Evolutionary conservation across 768 basidiomycete species (phyloP).

Genomic region (Candolleomyces eurysporus): DNA sequence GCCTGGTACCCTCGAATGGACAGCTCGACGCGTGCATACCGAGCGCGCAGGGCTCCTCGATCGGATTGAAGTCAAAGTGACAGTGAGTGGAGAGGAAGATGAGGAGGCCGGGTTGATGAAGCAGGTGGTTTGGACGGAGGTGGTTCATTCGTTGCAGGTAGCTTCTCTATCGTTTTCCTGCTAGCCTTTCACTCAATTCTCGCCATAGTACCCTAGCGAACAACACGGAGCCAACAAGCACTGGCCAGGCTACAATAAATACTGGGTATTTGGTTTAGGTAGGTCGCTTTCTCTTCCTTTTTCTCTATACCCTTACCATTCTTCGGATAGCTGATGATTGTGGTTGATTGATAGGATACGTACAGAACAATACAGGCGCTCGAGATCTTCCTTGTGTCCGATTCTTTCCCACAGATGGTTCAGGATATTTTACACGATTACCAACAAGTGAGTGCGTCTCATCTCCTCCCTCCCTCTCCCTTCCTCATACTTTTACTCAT

Average conservation of each 20-base stretch:
- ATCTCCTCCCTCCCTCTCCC: too few relatives aligned
- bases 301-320: background rate
- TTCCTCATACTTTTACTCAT: too few relatives aligned
- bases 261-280: conserved; percentile 84
- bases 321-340: too few relatives aligned
- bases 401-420: conserved; percentile 73
- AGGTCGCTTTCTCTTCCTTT: conserved; percentile 12
- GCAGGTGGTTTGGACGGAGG: conserved; percentile 58
- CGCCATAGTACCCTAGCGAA: conserved; percentile 70
- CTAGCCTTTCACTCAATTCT: background rate
- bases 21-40: conserved; percentile 30
- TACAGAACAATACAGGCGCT: conserved; percentile 79
- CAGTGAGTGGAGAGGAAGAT: conserved; percentile 35
- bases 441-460: conserved; percentile 58
- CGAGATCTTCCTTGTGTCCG: conserved; percentile 74
- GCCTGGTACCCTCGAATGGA: conserved; percentile 44
- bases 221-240: conserved; percentile 63
- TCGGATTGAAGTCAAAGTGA: conserved; percentile 48
- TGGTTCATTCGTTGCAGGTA: conserved; percentile 64
- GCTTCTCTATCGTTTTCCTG: background rate
- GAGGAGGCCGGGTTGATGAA: conserved; percentile 38
- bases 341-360: conserved; percentile 50
- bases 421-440: conserved; percentile 81
- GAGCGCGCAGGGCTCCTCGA: conserved; percentile 61
- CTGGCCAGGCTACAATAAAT: conserved; percentile 76